Conservation (phyloP, 2,329 filamentous ascomycete genomes). For the Neonectria sp. region DNA sequence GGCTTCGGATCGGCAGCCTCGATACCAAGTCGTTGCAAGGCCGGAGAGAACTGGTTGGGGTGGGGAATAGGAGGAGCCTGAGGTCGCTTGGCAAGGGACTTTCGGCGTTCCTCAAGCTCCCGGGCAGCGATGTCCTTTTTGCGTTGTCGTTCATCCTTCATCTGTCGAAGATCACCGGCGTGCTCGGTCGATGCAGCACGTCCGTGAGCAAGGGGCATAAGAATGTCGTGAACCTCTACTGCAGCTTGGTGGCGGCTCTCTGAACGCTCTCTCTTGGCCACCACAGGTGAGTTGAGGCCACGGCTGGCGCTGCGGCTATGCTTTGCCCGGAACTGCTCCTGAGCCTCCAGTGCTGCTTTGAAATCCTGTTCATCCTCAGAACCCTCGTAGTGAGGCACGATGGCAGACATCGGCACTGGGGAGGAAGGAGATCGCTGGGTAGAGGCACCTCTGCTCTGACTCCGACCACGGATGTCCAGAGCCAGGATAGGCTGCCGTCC, state of each 20-base stretch:
- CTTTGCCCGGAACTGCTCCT: constrained; percentile 70
- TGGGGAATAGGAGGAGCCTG: constrained; percentile 86
- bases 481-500: constrained; percentile 57
- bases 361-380: constrained; percentile 79
- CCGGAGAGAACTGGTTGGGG: constrained; percentile 68
- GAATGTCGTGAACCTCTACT: constrained; percentile 49
- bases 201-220: constrained; percentile 51
- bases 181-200: constrained; percentile 62
- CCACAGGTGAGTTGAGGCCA: constrained; percentile 54
- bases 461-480: constrained; percentile 73
- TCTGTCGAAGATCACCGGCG: constrained; percentile 68
- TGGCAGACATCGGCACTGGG: constrained; percentile 81
- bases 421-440: constrained; percentile 81
- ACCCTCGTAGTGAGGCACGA: constrained; percentile 51
- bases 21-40: constrained; percentile 49
- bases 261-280: constrained; percentile 54
- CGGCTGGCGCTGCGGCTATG: constrained; percentile 68
- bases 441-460: constrained; percentile 72
- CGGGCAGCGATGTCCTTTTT: constrained; percentile 84
- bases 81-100: constrained; percentile 85
- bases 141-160: constrained; percentile 73
- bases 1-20: constrained; percentile 62
- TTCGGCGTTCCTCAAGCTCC: constrained; percentile 89
- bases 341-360: constrained; percentile 65
- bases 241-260: constrained; percentile 56